Evolutionary conservation across 164 flowering plant genomes (phyloP), one percentile per base, ranked within the genome.

Genomic region (Litsea cubeba): DNA sequence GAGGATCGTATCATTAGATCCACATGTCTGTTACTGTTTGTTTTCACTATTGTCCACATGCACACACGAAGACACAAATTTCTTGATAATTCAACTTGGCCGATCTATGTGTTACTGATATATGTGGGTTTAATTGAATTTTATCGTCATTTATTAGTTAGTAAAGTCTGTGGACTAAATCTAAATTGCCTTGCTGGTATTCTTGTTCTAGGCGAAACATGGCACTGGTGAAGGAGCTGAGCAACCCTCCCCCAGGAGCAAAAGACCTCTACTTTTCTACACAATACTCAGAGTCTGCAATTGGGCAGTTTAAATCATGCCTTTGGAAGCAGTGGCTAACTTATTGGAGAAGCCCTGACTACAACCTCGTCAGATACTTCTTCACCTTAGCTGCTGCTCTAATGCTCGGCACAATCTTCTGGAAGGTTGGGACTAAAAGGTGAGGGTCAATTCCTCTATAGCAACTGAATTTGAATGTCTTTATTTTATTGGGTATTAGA

Each of bases 331-430:
- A 90, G 57, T 88, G 93, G 93, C 84, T 83, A 90, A 92, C 97
- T 72, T 94, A 96, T 46, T 95, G 99, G 99, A 85, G 99, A 85
- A 95, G 95, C 76, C 98, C 98, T 35, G 96, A 92, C 35, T 95
- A 93, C 65, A 95, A 92, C 81, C 92, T 92, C 58, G 92, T 87
- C 24, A 75, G 97, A 77, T 86, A 63, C 82, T 88, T 82, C 82
- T 95, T 89, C 84, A 91, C 94, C 63, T 76, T 95, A 63, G 84
- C 78, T 28, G 75, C 88, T 74, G 90, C 95, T 20, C 89, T 95
- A 40, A 58, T 93, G 83, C 77, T 93, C 12, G 98, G 98, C 7
- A 81, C 95, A 26, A 83, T 95, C 72, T 95, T 93, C 80, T 95
- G 99, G 99, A 80, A 67, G 62, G 85, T 90, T 69, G 96, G 98